Base-by-base conservation (phyloP, 176 grass and related monocot species). In the Ensete ventricosum region DNA sequence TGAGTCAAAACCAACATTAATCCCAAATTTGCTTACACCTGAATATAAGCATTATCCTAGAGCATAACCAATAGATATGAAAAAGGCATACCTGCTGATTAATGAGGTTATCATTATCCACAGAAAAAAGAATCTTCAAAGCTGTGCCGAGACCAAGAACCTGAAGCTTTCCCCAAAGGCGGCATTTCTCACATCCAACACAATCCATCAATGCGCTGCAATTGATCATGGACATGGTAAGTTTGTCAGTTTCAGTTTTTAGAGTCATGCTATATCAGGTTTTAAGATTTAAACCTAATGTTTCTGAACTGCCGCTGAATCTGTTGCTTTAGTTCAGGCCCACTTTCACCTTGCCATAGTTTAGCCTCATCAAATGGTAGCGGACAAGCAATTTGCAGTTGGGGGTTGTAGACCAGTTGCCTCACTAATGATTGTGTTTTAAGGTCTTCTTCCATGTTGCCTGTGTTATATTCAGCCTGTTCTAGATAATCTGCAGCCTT, bases 131-230 rank as follows among this genome's bases (percentile, higher is more conserved):
- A 85, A 99, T 99, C 88, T 99, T 94, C 76, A 99, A 67, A 72
- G 95, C 95, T 71, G 95, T 99, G 52, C 88, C 95, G 9, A 99
- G 95, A 75, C 95, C 95, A 78, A 89, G 90, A 84, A 99, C 95
- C 79, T 99, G 95, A 73, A 94, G 95, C 66, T 99, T 99, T 69
- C 95, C 95, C 95, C 95, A 99, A 19, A 99, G 78, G 49, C 95
- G 88, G 64, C 95, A 99, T 82, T 99, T 99, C 78, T 99, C 95
- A 76, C 91, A 99, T 73, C 91, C 95, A 85, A 99, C 86, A 55
- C 95, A 99, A 55, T 94, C 95, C 88, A 94, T 91, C 64, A 99
- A 80, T 23, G 95, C 91, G 77, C 95, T 99, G 58, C 17, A 70
- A 77, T 29, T 80, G 4, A 65, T 52, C 4, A 24, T 48, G 75